phyloP scores from a whole-genome alignment of 805 yeast species.

The Hanseniaspora thailandica region DNA sequence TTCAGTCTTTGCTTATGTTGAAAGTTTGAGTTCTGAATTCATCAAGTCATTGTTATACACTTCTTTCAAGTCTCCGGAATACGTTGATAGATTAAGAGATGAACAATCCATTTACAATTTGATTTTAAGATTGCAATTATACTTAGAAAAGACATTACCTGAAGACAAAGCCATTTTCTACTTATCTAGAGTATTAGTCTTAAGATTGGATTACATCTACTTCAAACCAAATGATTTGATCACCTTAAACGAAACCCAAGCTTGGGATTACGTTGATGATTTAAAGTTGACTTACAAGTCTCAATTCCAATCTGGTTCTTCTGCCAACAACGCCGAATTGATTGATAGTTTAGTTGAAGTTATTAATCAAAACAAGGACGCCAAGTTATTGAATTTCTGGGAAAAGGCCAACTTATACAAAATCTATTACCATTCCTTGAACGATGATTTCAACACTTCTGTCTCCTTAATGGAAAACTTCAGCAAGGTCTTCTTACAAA shows the following conservation, averaged over 20 bases:
- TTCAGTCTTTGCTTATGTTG: slow-evolving; percentile 73
- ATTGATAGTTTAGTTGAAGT: slow-evolving; percentile 54
- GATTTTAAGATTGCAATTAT: slow-evolving; percentile 74
- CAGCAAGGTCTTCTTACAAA: slow-evolving; percentile 46
- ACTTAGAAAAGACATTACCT: slow-evolving; percentile 56
- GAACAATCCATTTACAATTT: slow-evolving; percentile 66
- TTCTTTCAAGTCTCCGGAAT: slow-evolving; percentile 93
- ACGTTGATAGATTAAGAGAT: slow-evolving; percentile 78
- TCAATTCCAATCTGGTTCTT: slow-evolving; percentile 17
- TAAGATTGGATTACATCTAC: slow-evolving; percentile 85
- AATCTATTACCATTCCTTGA: slow-evolving; percentile 84
- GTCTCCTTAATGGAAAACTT: slow-evolving; percentile 80
- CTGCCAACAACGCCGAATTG: slow-evolving; percentile 38
- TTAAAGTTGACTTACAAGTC: slow-evolving; percentile 1
- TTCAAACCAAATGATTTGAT: slow-evolving; percentile 78
- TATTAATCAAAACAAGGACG: slow-evolving; percentile 49
- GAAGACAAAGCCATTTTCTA: slow-evolving; percentile 40
- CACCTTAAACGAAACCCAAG: slow-evolving; percentile 51
- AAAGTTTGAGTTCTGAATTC: slow-evolving; percentile 90
- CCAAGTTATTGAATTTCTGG: slow-evolving; percentile 45
- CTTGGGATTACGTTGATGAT: slow-evolving; percentile 49
- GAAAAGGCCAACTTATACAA: slow-evolving; percentile 75
- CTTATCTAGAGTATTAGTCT: slow-evolving; percentile 60
- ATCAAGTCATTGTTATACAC: slow-evolving; percentile 73
- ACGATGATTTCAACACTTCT: slow-evolving; percentile 71